Evolutionary conservation across 306 rosid genomes (phyloP).

Genomic region (Fragaria nilgerrensis): DNA sequence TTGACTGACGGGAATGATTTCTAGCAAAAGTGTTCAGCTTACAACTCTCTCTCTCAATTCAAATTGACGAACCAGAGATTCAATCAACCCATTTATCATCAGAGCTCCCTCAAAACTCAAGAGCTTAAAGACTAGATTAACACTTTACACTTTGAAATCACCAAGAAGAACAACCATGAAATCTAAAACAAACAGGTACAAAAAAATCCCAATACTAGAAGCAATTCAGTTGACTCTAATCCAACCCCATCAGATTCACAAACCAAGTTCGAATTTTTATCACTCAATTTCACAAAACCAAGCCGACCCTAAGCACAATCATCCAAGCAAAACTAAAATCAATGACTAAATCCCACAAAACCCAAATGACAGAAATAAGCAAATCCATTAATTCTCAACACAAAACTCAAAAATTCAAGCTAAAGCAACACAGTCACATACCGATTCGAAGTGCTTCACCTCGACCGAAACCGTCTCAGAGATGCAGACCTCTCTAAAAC

Average conservation of each 20-base stretch:
- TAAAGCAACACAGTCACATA: not conserved
- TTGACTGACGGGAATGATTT: too few species aligned
- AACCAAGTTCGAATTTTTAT: not conserved
- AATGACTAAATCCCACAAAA: not conserved
- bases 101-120: too few species aligned
- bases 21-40: too few species aligned
- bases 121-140: not conserved
- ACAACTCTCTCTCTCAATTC: too few species aligned
- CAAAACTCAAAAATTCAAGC: not conserved
- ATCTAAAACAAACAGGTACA: not conserved
- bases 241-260: not conserved
- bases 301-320: not conserved
- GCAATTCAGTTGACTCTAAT: not conserved
- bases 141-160: not conserved
- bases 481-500: slow-evolving; percentile 44
- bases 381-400: not conserved
- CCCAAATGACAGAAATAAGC: not conserved
- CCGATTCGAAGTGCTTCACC: slow-evolving; percentile 28
- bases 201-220: not conserved
- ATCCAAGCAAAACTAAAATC: not conserved
- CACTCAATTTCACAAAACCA: not conserved
- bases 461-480: slow-evolving; percentile 19
- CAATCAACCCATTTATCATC: too few species aligned
- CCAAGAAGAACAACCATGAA: not conserved
- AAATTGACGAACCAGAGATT: too few species aligned